Base-by-base conservation (phyloP, 108 stramenopile genomes). In the Pseudonitzschia multistriata region DNA sequence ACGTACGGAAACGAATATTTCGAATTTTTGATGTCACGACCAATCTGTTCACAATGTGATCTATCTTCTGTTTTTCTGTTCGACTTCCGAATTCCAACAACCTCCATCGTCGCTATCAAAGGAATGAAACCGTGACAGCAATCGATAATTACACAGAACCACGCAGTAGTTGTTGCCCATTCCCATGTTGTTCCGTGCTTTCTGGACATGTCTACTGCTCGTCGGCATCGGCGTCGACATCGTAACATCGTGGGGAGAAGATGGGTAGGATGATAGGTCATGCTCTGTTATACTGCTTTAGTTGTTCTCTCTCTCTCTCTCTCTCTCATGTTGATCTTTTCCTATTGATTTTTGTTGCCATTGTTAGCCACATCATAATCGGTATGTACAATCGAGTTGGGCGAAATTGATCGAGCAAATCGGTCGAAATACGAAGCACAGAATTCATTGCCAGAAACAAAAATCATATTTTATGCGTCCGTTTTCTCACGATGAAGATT, bases 241-340 rank as follows among this genome's bases (percentile, higher is more conserved):
- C 54, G 54, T 55, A 14, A n/a, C 13, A 55, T 55, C 54, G 24
- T 55, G 54, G 54, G 54, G 54, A 55, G 54, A 55, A 55, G 54
- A 55, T 27, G 54, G 54, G 54, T 30, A 25, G 7, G 29, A 25
- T 14, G 42, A 45, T 45, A 17, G 42, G 42, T 45, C 15, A 45
- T 17, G n/a, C n/a, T n/a, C n/a, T n/a, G n/a, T n/a, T n/a, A 45
- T 17, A 17, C 8, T 45, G 42, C 13, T 10, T 45, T 13, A n/a
- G 13, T 55, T 30, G 3, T 3, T 25, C 2, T 22, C 4, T 55
- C 24, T 14, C n/a, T 25, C 53, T 25, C 4, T 55, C n/a, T 25
- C 19, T 55, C 54, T 55, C 54, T 55, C 54, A 55, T 55, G 7
- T 55, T 55, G 47, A 1, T 17, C 47, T 17, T 48, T 19, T 14